Percentiles rank a stretch among this genome's conserved stretches.
Conservation (phyloP, 164 flowering plant genomes). For the Echeveria elegans region DNA sequence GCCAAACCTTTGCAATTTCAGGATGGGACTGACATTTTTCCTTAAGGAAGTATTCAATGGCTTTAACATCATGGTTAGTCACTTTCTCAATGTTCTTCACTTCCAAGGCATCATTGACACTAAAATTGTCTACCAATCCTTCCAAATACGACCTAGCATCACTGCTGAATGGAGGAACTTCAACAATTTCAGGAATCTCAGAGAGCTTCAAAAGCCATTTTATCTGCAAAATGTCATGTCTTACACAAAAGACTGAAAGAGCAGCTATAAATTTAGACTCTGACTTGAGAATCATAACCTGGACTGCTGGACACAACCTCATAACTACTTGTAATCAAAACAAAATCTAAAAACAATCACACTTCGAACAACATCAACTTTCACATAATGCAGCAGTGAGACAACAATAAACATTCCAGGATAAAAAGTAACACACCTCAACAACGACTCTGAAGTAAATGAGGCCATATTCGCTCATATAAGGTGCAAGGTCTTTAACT, state of each 20-base stretch:
- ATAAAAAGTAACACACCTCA: slow-evolving; percentile 43
- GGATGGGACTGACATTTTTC: slow-evolving; percentile 58
- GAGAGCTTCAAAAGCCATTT: slow-evolving; percentile 87
- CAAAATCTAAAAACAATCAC: too few species aligned
- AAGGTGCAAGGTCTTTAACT: slow-evolving; percentile 77
- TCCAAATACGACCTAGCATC: slow-evolving; percentile 58
- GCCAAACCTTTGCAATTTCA: slow-evolving; percentile 71
- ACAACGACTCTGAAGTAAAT: slow-evolving; percentile 70
- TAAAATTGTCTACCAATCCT: slow-evolving; percentile 50
- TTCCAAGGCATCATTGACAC: slow-evolving; percentile 60
- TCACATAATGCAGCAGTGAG: not conserved
- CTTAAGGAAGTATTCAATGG: slow-evolving; percentile 89
- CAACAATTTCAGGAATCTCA: slow-evolving; percentile 61
- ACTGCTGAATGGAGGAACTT: slow-evolving; percentile 69
- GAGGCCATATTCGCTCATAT: slow-evolving; percentile 76
- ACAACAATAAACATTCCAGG: not conserved
- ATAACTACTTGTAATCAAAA: too few species aligned
- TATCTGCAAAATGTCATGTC: slow-evolving; percentile 27
- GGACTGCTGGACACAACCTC: too few species aligned
- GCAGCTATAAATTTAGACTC: too few species aligned
- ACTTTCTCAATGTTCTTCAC: slow-evolving; percentile 77
- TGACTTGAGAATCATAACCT: too few species aligned
- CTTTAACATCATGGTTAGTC: slow-evolving; percentile 97
- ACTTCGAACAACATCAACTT: too few species aligned
- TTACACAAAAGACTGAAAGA: not conserved